Evolutionary conservation across 306 rosid species (phyloP), one percentile per base, ranked within the genome.

Genomic region (Quercus rubra): DNA sequence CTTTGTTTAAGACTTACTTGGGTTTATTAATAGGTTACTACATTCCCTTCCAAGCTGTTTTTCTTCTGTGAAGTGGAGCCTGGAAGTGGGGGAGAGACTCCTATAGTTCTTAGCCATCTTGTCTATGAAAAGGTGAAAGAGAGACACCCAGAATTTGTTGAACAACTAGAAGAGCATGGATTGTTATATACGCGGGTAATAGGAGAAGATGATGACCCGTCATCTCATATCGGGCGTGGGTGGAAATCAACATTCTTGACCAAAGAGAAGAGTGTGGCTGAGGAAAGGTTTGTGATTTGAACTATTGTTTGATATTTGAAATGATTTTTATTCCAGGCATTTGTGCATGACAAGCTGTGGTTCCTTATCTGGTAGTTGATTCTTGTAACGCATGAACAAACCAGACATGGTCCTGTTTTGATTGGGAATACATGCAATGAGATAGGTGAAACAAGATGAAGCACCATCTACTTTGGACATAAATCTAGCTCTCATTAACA

Each of bases 161-260:
- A 80, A 15, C 82, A 83, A 56, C 74, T 95, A 28, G 98, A 95
- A 85, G 83, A 84, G 41, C 89, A 82, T 51, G 99, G 99, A 1
- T 78, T 93, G 79, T 41, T 93, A 71, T 95, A 95, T 83, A 85
- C 81, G 13, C 86, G 96, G 74, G 88, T 95, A 59, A 82, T 93
- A 68, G 96, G 94, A 5, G 90, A 95, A 85, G 92, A 68, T 0
- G 97, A 95, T 15, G 87, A 93, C 78, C 94, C 96, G 69, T 87
- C 90, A 5, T 93, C 99, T 30, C 93, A 94, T 0, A 95, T 95
- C 78, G 97, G 98, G 51, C 92, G 96, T 38, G 99, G 99, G 23
- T 95, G 98, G 99, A 90, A 90, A 87, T 93, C 99, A 18, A 93
- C 99, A 4, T 91, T 92, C 91, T 80, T 91, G 80, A 95, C 99